Percentiles rank a stretch among this genome's conserved stretches.
Evolutionary conservation across 306 rosid species (phyloP).

Genomic region (Ochetophila trinervis): DNA sequence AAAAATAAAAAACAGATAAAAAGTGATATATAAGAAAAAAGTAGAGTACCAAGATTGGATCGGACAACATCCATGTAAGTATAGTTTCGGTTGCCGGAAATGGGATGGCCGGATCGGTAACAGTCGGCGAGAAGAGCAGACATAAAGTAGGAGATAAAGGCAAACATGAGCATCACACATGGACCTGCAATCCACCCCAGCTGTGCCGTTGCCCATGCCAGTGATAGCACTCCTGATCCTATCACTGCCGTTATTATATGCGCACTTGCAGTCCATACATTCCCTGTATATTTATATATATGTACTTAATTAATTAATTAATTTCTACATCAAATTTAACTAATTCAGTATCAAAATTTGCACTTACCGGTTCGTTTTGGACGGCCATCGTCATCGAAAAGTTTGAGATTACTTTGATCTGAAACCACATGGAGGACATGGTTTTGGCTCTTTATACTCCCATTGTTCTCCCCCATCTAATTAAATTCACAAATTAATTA

Average conservation of each 20-base stretch:
- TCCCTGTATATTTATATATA: constrained; percentile 23
- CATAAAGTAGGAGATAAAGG: not conserved
- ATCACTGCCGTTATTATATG: constrained; percentile 60
- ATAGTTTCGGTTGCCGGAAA: constrained; percentile 5
- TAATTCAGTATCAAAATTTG: no score
- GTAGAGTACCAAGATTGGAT: not conserved
- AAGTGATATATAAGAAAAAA: not conserved
- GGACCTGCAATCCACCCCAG: constrained; percentile 35
- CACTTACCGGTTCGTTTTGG: no score
- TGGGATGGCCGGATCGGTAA: not conserved
- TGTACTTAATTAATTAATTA: no score
- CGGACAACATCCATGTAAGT: constrained; percentile 1
- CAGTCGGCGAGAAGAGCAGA: not conserved
- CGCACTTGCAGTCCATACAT: constrained; percentile 57
- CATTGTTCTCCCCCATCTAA: no score
- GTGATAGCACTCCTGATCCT: constrained; percentile 50
- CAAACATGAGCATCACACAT: not conserved
- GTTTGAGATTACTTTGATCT: no score
- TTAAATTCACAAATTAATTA: no score
- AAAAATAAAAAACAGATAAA: not conserved
- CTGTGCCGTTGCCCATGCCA: constrained; percentile 62
- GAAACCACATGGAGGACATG: no score
- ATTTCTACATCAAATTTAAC: no score
- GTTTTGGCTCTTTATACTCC: no score
- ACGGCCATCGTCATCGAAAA: no score